phyloP scores from a whole-genome alignment of 257 asterid genomes.

The Lavandula angustifolia region DNA sequence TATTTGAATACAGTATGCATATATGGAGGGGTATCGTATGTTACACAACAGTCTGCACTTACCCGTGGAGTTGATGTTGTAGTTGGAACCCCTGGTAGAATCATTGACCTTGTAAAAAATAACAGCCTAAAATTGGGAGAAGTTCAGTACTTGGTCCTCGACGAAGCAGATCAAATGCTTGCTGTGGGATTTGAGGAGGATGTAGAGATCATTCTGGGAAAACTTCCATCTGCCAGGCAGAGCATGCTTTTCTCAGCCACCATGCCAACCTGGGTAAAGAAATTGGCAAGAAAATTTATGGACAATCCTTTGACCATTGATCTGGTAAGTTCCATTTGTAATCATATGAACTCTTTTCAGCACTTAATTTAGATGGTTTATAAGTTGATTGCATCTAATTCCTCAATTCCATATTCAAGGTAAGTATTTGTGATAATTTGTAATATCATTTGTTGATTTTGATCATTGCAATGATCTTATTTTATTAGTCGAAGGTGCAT shows the following conservation, averaged over 20 bases:
- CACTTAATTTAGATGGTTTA: background rate
- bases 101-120: constrained; percentile 77
- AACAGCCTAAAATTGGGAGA: constrained; percentile 73
- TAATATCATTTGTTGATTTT: constrained; percentile 14
- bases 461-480: background rate
- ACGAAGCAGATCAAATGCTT: constrained; percentile 99
- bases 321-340: constrained; percentile 50
- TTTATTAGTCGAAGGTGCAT: constrained; percentile 5
- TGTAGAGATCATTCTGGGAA: constrained; percentile 74
- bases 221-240: constrained; percentile 79
- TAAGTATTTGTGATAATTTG: background rate
- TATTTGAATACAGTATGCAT: constrained; percentile 61
- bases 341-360: constrained; percentile 1
- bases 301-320: constrained; percentile 84
- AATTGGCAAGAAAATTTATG: constrained; percentile 76
- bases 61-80: constrained; percentile 88
- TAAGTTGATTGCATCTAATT: background rate
- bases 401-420: background rate
- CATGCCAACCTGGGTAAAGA: constrained; percentile 97
- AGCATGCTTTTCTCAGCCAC: constrained; percentile 99
- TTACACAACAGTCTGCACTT: constrained; percentile 73
- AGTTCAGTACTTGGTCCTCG: constrained; percentile 88
- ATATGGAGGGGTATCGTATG: constrained; percentile 86
- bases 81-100: constrained; percentile 99
- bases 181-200: constrained; percentile 99